phyloP scores from a whole-genome alignment of 768 basidiomycete genomes.

The Leccinum incarnatum region DNA sequence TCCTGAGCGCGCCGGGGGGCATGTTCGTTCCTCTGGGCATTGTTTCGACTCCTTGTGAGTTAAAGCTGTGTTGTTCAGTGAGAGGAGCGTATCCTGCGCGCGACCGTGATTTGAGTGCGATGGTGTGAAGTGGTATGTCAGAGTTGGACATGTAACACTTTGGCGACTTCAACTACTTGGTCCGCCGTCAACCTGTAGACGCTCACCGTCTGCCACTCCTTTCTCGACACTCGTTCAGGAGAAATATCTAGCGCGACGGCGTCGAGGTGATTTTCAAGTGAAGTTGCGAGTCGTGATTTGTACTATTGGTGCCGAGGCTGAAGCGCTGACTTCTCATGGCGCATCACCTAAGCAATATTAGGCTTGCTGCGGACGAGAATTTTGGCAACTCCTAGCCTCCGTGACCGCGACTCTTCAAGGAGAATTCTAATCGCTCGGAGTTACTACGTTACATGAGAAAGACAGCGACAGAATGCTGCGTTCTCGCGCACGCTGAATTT shows the following conservation, averaged over 20 bases:
- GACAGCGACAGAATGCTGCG: too few relatives aligned
- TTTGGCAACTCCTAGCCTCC: too few relatives aligned
- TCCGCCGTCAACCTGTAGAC: not conserved
- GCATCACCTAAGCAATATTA: too few relatives aligned
- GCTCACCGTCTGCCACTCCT: not conserved
- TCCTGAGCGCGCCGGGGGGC: conserved; percentile 32
- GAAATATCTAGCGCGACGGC: not conserved
- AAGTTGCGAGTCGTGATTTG: not conserved
- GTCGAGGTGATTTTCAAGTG: not conserved
- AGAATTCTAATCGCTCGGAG: too few relatives aligned
- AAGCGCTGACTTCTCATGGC: too few relatives aligned
- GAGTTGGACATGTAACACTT: conserved; percentile 36
- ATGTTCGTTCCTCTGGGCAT: conserved; percentile 20
- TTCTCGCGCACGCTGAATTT: too few relatives aligned
- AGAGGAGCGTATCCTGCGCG: conserved; percentile 49
- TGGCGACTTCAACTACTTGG: not conserved
- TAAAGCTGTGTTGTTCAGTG: conserved; percentile 25
- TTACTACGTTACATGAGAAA: too few relatives aligned
- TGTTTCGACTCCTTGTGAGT: conserved; percentile 22
- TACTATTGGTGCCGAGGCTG: too few relatives aligned
- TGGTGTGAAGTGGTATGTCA: conserved; percentile 67
- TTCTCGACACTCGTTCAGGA: not conserved
- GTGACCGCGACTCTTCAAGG: too few relatives aligned
- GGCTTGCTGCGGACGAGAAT: too few relatives aligned
- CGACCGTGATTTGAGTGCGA: conserved; percentile 47